These are phyloP conservation scores for sunflower (Helianthus annuus) DNA, from an alignment of 129 eudicot species.

Conservation along the genomic window DNA sequence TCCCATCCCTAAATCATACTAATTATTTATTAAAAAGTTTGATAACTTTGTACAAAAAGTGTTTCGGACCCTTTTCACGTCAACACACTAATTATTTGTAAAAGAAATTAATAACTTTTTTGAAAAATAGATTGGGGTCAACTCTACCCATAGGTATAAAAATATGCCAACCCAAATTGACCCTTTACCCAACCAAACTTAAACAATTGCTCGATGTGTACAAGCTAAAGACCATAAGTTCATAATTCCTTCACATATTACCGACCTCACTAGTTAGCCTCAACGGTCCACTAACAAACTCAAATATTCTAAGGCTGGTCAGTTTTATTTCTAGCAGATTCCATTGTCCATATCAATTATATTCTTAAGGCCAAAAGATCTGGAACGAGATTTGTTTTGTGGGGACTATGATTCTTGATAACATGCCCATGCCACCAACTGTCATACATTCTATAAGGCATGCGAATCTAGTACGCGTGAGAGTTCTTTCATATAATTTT, in stretches of 20 bases:
- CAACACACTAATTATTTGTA: background rate
- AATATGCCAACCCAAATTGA: background rate
- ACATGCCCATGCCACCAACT: conserved; percentile 36
- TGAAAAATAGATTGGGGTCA: background rate
- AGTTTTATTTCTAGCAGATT: conserved; percentile 30
- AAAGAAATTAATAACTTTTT: background rate
- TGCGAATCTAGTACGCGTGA: conserved; percentile 21
- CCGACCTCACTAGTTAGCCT: conserved; percentile 24
- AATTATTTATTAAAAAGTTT: background rate
- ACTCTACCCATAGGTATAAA: no score
- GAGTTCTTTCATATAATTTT: conserved; percentile 16
- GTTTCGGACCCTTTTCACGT: background rate
- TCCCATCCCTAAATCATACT: background rate
- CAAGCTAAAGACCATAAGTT: conserved; percentile 34
- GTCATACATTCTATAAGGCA: conserved; percentile 17
- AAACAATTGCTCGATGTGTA: conserved; percentile 30
- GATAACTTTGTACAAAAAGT: background rate
- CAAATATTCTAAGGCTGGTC: conserved; percentile 23
- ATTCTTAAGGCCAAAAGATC: conserved; percentile 42
- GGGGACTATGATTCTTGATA: conserved; percentile 43
- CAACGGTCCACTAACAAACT: conserved; percentile 24
- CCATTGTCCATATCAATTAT: conserved; percentile 27
- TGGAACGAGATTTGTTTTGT: conserved; percentile 41
- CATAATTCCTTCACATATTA: conserved; percentile 26
- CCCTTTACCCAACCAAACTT: conserved; percentile 8